Base-by-base conservation (phyloP, 225 moss, liverwort and hornwort species). In the Physcomitrellopsis africana region DNA sequence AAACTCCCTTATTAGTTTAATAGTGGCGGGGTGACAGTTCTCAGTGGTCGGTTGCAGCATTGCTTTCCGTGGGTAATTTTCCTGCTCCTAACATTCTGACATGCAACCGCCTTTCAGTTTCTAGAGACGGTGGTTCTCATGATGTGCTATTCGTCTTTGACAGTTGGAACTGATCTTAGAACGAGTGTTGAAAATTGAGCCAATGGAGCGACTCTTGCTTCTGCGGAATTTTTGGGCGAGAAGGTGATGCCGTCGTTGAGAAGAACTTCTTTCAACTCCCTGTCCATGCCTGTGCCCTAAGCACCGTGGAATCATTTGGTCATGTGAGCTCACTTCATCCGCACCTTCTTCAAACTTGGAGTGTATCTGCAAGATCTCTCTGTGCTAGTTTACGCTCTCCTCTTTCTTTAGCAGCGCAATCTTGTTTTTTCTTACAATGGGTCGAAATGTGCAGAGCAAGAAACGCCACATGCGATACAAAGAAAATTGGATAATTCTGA, bases 191-290 rank as follows among this genome's bases (percentile, higher is more conserved):
- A 60, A 60, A 51, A 60, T 29, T 41, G 51, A 26, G 65, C 47
- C 54, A 80, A 74, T 61, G 73, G 73, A 49, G 11, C 67, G 18
- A 51, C 75, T 27, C 57, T 78, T 71, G 57, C 52, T 19, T 78
- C 72, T 44, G 67, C 67, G 44, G 84, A 87, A 46, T 80, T 72
- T 37, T 80, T 87, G 74, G 84, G 80, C 63, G 79, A 80, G 44
- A 77, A 75, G 74, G 75, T 74, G 82, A 63, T 84, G 48, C 80
- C 87, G 37, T 72, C 82, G 63, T 24, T 84, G 77, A 80, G 69
- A 67, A 69, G 55, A 3, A 49, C 80, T 53, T 87, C 77, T 54
- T 79, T 84, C 26, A 15, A 64, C 9, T 46, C 80, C 8, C 80
- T 68, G 8, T 52, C 72, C 27, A n/a, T 42, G 72, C 82, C 77